phyloP scores from a whole-genome alignment of 2,329 filamentous ascomycete species.

The Trichoderma sp. region DNA sequence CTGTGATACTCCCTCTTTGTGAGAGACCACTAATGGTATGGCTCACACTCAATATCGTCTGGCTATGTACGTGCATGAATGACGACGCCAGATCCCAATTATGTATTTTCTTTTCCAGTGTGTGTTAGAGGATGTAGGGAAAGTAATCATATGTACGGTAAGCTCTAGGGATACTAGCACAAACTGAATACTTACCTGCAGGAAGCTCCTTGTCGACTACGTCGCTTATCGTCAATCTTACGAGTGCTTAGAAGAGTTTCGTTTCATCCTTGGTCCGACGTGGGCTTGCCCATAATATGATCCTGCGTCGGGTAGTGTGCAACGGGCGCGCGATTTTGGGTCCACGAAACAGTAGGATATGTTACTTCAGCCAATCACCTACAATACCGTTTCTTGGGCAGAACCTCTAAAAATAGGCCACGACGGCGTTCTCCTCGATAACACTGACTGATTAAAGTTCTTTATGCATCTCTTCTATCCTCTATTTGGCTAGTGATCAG shows the following conservation, averaged over 20 bases:
- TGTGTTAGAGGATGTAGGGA: background rate
- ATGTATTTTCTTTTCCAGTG: background rate
- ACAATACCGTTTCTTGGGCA: background rate
- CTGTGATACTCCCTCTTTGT: background rate
- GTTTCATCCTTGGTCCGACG: background rate
- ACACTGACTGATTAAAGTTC: background rate
- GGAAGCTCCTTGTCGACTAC: background rate
- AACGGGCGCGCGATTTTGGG: background rate
- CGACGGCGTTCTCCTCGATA: background rate
- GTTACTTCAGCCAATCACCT: background rate
- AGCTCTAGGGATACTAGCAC: background rate
- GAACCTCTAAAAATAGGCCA: background rate
- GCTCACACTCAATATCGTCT: background rate
- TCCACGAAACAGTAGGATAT: background rate
- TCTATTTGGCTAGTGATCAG: background rate
- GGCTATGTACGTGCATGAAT: background rate
- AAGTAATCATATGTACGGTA: background rate
- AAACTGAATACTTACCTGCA: background rate
- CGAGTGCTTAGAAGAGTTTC: background rate
- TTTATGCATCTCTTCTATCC: background rate
- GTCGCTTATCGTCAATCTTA: background rate
- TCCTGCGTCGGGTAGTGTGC: background rate
- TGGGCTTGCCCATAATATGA: background rate
- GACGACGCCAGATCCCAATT: background rate
- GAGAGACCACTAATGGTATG: background rate